Evolutionary conservation across 2,329 filamentous ascomycete genomes (phyloP).

Genomic region (Cyanodermella asteris): DNA sequence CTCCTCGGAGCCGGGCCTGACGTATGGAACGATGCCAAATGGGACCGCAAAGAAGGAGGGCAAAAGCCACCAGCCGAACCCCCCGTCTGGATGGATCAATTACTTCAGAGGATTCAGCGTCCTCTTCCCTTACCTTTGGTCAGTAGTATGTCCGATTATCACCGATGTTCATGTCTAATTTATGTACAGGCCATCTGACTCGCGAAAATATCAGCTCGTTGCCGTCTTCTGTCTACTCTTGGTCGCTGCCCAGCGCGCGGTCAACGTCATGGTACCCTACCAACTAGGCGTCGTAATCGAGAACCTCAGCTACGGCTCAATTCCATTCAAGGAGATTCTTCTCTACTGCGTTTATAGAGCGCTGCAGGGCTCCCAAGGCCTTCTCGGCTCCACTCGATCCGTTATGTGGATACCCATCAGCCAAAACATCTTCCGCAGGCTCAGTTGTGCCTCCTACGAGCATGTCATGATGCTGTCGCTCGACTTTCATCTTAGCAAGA

Average conservation of each 20-base stretch:
- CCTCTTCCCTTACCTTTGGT: slow-evolving; percentile 26
- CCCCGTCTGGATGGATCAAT: slow-evolving; percentile 27
- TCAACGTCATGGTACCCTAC: slow-evolving; percentile 60
- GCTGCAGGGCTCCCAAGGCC: slow-evolving; percentile 28
- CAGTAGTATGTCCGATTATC: slow-evolving; percentile 2
- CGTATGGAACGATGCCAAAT: neutral
- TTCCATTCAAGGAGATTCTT: slow-evolving; percentile 31
- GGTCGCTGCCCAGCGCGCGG: slow-evolving; percentile 35
- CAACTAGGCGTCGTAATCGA: slow-evolving; percentile 65
- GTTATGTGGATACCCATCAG: slow-evolving; percentile 33
- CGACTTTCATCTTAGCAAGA: slow-evolving; percentile 46
- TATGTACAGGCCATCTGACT: slow-evolving; percentile 23
- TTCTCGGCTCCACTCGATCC: slow-evolving; percentile 24
- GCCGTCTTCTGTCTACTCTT: slow-evolving; percentile 47
- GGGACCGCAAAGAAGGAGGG: neutral
- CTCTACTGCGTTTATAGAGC: slow-evolving; percentile 27
- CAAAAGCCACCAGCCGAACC: slow-evolving; percentile 11
- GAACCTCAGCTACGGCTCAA: slow-evolving; percentile 23
- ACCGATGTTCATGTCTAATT: neutral
- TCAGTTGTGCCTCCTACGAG: slow-evolving; percentile 39
- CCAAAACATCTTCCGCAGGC: slow-evolving; percentile 33
- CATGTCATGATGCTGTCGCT: slow-evolving; percentile 49
- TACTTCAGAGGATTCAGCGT: slow-evolving; percentile 25
- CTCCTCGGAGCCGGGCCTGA: no score
- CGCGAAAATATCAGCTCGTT: slow-evolving; percentile 25